Evolutionary conservation across 192 early-diverging fungal species (phyloP), one percentile per base, ranked within the genome.

Genomic region (Coemansia sp.): DNA sequence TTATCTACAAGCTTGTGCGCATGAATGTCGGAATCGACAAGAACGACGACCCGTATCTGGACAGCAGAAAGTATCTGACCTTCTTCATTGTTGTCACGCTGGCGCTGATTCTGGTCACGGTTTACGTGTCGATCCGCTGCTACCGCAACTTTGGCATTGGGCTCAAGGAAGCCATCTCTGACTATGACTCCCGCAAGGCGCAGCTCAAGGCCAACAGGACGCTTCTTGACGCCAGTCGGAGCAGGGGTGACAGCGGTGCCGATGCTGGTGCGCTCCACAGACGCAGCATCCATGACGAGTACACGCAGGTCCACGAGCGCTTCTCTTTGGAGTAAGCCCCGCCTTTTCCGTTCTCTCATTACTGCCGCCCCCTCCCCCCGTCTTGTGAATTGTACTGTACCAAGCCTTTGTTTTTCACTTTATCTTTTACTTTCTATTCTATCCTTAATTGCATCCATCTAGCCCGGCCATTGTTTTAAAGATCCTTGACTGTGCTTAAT

Each of bases 141-240:
- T 85, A 80, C 70, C 80, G 77, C 54, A 80, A 83, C 74, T 83
- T 85, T 72, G 80, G 77, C 19, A 79, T 74, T 13, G 84, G 84
- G 0, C 75, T 85, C 32, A 76, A 80, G 55, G 80, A 83, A 20
- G 84, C 81, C 2, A 85, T 82, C 32, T 75, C 73, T 13, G 74
- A 81, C 53, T 85, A 85, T 51, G 75, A 85, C 46, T 61, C 70
- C 9, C 69, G 78, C 66, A 85, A 85, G 68, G 93, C 96, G 19
- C 88, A 61, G 77, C 84, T 89, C 68, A 94, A 84, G 58, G 77
- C 76, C 37, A 79, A 76, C 44, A 67, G 55, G 16, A 70, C 68
- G 7, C 46, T 76, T 48, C 41, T 72, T 57, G 58, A 5, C 9
- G 61, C 60, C 48, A 25, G 51, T 14, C 43, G 55, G 20, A 44